A percentile compares a stretch with the other conserved stretches of the same genome.
phyloP scores from a whole-genome alignment of 192 early-diverging fungal genomes.

The Backusella psychrophila region DNA sequence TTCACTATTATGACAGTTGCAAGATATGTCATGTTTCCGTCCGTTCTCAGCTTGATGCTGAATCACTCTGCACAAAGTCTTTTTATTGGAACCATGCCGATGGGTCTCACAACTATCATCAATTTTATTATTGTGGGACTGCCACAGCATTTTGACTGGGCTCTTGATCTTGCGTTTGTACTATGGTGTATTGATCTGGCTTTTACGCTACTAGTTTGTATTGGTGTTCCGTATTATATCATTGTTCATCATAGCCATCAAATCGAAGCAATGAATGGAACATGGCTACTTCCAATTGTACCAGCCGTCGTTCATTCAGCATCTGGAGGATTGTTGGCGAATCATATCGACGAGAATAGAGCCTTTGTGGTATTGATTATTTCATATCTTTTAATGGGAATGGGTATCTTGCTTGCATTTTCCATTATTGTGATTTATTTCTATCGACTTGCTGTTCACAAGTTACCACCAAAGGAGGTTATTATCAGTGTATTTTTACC shows the following conservation, averaged over 20 bases:
- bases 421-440: conserved; percentile 48
- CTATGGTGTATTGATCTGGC: conserved; percentile 46
- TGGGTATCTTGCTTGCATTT: conserved; percentile 42
- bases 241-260: conserved; percentile 42
- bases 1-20: conserved; percentile 32
- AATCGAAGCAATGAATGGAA: conserved; percentile 42
- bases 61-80: conserved; percentile 46
- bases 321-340: conserved; percentile 37
- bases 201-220: conserved; percentile 32
- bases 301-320: conserved; percentile 46
- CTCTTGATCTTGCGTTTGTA: conserved; percentile 36
- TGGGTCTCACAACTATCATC: conserved; percentile 47
- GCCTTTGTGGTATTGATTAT: conserved; percentile 35
- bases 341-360: conserved; percentile 10
- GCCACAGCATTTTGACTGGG: conserved; percentile 29
- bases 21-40: conserved; percentile 39
- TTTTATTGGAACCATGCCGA: conserved; percentile 48
- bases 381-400: conserved; percentile 47
- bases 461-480: conserved; percentile 44
- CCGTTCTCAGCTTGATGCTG: conserved; percentile 40
- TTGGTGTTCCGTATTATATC: conserved; percentile 40
- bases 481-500: conserved; percentile 50
- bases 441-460: conserved; percentile 40
- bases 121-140: conserved; percentile 33
- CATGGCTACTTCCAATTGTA: conserved; percentile 49